phyloP scores from a whole-genome alignment of 1,284 basidiomycete species.

The Polyporus tsugae region DNA sequence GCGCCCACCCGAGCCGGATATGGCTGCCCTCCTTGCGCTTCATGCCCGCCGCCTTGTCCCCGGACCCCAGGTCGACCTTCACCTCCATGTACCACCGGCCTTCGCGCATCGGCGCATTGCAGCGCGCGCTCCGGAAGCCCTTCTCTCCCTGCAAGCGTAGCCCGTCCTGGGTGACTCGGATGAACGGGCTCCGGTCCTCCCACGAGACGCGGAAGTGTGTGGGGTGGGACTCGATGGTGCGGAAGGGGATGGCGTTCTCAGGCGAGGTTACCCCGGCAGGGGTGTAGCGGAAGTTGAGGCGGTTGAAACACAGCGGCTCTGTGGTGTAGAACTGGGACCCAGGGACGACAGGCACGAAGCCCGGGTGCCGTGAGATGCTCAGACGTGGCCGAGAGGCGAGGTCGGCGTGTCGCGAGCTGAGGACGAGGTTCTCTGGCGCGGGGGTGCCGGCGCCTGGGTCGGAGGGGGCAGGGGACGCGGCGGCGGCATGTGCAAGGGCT shows the following conservation, averaged over 20 bases:
- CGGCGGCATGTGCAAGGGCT: slow-evolving; percentile 41
- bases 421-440: slow-evolving; percentile 53
- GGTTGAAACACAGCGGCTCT: slow-evolving; percentile 76
- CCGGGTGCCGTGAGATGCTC: slow-evolving; percentile 74
- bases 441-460: slow-evolving; percentile 44
- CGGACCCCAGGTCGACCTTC: slow-evolving; percentile 79
- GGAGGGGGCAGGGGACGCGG: slow-evolving; percentile 56
- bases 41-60: slow-evolving; percentile 60
- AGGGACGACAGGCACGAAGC: slow-evolving; percentile 65
- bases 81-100: slow-evolving; percentile 98
- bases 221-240: slow-evolving; percentile 83
- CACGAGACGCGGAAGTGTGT: slow-evolving; percentile 76
- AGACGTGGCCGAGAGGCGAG: slow-evolving; percentile 71
- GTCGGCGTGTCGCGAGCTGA: slow-evolving; percentile 65
- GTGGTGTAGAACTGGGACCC: slow-evolving; percentile 67
- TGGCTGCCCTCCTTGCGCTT: slow-evolving; percentile 74
- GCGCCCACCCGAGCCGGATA: slow-evolving; percentile 91
- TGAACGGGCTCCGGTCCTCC: slow-evolving; percentile 86
- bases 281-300: slow-evolving; percentile 81
- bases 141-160: slow-evolving; percentile 82
- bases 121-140: slow-evolving; percentile 91
- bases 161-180: slow-evolving; percentile 87
- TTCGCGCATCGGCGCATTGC: slow-evolving; percentile 89
- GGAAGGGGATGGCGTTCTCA: slow-evolving; percentile 67
- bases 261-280: slow-evolving; percentile 79